Evolutionary conservation across 352 stramenopile genomes (phyloP).

Genomic region (Pythium folliculosum): DNA sequence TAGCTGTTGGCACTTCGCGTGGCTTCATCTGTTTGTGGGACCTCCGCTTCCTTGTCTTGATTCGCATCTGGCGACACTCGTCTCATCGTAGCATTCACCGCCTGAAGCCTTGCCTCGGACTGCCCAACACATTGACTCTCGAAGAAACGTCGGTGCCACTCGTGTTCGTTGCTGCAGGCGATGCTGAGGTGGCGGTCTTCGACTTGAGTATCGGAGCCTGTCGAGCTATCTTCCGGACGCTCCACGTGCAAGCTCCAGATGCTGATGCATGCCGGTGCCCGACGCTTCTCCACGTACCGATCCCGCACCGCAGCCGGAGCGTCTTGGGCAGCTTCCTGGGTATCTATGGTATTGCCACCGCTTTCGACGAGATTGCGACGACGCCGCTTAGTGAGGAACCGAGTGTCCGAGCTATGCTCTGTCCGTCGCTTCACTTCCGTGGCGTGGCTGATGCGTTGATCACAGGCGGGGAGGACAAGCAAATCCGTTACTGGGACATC

Average conservation of each 20-base stretch:
- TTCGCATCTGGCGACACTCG: slow-evolving; percentile 96
- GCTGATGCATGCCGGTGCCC: slow-evolving; percentile 74
- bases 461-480: slow-evolving; percentile 93
- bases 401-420: slow-evolving; percentile 87
- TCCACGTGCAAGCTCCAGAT: slow-evolving; percentile 78
- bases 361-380: slow-evolving; percentile 83
- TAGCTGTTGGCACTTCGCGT: slow-evolving; percentile 92
- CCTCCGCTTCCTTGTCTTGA: slow-evolving; percentile 93
- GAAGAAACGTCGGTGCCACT: slow-evolving; percentile 85
- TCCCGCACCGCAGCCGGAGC: slow-evolving; percentile 71
- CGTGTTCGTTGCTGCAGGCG: slow-evolving; percentile 93
- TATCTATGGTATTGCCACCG: slow-evolving; percentile 78
- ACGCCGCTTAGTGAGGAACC: slow-evolving; percentile 73
- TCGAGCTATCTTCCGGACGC: slow-evolving; percentile 90
- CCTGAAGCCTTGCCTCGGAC: slow-evolving; percentile 79
- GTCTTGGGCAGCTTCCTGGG: slow-evolving; percentile 75
- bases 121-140: slow-evolving; percentile 77
- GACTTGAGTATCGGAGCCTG: slow-evolving; percentile 90
- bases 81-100: slow-evolving; percentile 89
- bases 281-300: slow-evolving; percentile 72
- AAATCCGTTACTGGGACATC: slow-evolving; percentile 98
- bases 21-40: slow-evolving; percentile 97
- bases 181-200: slow-evolving; percentile 91
- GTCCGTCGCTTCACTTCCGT: slow-evolving; percentile 86
- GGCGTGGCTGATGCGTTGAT: slow-evolving; percentile 87